These are phyloP conservation scores for Saitoella complicata DNA, from an alignment of 805 yeast genomes.

Conservation along the genomic window DNA sequence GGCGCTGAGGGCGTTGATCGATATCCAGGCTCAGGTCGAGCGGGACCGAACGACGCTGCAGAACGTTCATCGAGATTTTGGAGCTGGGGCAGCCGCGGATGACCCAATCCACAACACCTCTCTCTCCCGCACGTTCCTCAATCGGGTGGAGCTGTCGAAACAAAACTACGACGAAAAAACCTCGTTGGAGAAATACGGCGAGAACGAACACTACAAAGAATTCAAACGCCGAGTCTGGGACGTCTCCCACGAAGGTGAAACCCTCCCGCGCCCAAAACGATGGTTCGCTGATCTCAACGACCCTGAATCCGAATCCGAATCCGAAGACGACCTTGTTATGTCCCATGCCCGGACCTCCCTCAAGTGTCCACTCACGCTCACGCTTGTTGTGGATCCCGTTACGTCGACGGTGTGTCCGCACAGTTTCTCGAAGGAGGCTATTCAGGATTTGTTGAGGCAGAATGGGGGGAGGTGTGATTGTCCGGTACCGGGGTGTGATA, in stretches of 20 bases:
- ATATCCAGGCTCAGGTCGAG: background rate
- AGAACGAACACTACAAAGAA: background rate
- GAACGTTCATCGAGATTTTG: background rate
- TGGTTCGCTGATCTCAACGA: conserved; percentile 4
- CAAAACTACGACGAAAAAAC: background rate
- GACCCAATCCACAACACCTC: background rate
- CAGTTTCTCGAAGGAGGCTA: conserved; percentile 17
- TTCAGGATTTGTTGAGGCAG: conserved; percentile 1
- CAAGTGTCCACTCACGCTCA: conserved; percentile 19
- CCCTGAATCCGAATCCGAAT: conserved; percentile 8
- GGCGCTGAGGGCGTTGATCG: background rate
- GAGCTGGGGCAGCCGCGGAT: background rate
- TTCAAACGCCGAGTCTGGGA: conserved; percentile 7
- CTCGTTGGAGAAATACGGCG: conserved; percentile 5
- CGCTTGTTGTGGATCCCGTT: conserved; percentile 17
- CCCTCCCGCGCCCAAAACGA: conserved; percentile 3
- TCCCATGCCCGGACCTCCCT: conserved; percentile 14
- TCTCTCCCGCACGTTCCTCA: conserved; percentile 1
- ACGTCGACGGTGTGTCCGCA: conserved; percentile 18
- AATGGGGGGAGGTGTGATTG: too few species aligned
- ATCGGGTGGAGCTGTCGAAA: background rate
- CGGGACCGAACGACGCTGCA: background rate
- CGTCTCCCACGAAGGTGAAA: conserved; percentile 7
- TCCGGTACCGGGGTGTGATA: too few species aligned
- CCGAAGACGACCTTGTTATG: conserved; percentile 18